Percentiles rank a stretch among this genome's conserved stretches.
These are phyloP conservation scores for Letharia columbiana DNA, from an alignment of 495 filamentous ascomycete species.

Conservation along the genomic window DNA sequence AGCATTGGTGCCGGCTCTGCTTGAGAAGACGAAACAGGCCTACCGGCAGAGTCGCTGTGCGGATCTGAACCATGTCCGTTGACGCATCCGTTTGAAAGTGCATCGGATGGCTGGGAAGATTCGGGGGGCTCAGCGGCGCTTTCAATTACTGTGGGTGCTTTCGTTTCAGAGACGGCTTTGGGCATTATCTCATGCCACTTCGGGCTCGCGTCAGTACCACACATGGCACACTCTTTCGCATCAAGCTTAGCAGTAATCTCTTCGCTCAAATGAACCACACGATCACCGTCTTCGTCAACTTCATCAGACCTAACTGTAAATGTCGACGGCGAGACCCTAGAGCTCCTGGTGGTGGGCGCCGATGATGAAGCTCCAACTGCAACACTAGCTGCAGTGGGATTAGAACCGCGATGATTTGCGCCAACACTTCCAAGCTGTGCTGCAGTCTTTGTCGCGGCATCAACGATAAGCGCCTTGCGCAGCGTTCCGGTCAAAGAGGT, in stretches of 20 bases:
- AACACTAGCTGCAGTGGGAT: constrained; percentile 31
- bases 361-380: constrained; percentile 21
- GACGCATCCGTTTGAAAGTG: constrained; percentile 3
- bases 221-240: constrained; percentile 24
- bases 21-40: constrained; percentile 4
- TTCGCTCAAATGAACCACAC: constrained; percentile 24
- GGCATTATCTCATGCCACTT: constrained; percentile 24
- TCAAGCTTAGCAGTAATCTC: constrained; percentile 11
- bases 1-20: background rate
- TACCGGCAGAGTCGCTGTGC: background rate
- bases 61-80: constrained; percentile 6
- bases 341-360: constrained; percentile 18
- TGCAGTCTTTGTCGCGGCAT: constrained; percentile 39
- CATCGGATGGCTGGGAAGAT: background rate
- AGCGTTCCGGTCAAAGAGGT: constrained; percentile 80
- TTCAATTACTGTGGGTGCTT: constrained; percentile 1
- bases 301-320: constrained; percentile 27
- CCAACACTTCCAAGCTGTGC: constrained; percentile 23
- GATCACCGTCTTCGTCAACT: constrained; percentile 26
- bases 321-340: constrained; percentile 25
- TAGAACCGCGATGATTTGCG: constrained; percentile 21
- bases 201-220: constrained; percentile 23
- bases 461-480: constrained; percentile 68
- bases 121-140: background rate
- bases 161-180: constrained; percentile 7